Evolutionary conservation across 1,284 basidiomycete genomes (phyloP).

Genomic region (Puccinia horiana): DNA sequence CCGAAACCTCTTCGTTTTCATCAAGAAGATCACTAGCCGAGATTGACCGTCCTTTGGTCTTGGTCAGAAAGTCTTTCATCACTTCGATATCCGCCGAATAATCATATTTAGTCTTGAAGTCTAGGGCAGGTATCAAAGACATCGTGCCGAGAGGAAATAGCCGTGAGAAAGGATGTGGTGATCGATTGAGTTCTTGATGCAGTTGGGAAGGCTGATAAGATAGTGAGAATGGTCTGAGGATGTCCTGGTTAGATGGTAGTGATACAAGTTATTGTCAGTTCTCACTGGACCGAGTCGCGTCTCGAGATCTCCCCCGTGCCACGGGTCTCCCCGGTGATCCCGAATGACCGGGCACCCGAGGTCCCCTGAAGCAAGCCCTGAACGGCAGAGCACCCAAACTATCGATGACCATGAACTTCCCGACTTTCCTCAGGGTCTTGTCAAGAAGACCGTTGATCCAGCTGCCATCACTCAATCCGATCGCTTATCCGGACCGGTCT

Average conservation of each 20-base stretch:
- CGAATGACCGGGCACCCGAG: too few species aligned
- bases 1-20: constrained; percentile 69
- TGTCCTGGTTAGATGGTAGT: background rate
- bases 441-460: background rate
- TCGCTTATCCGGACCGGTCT: background rate
- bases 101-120: constrained; percentile 38
- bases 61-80: constrained; percentile 34
- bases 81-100: constrained; percentile 35
- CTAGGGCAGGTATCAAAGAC: constrained; percentile 27
- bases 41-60: constrained; percentile 42
- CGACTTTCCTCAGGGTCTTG: constrained; percentile 16
- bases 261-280: too few species aligned
- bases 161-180: background rate
- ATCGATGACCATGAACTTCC: background rate
- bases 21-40: constrained; percentile 58
- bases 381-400: background rate
- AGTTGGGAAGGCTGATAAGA: background rate
- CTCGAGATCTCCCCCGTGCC: too few species aligned
- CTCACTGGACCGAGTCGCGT: background rate
- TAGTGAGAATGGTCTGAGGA: background rate
- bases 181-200: background rate
- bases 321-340: too few species aligned
- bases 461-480: background rate
- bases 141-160: background rate
- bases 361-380: too few species aligned